Evolutionary conservation across 129 eudicot species (phyloP).

Genomic region (Arctium minus): DNA sequence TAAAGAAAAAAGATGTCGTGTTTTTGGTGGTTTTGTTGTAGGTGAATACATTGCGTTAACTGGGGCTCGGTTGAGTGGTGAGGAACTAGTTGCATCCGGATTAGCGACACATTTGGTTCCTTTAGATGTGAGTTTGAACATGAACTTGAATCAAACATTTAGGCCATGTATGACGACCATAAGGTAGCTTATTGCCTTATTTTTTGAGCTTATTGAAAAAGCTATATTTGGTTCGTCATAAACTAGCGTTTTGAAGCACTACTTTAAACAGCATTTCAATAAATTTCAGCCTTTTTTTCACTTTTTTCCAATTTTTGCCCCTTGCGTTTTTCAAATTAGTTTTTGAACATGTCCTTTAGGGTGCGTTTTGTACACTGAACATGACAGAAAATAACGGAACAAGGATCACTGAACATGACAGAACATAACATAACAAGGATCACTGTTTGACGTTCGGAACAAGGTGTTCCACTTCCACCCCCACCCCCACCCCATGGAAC

Average conservation of each 20-base stretch:
- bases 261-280: background rate
- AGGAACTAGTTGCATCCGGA: slow-evolving; percentile 77
- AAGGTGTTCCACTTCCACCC: too few relatives aligned
- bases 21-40: slow-evolving; percentile 31
- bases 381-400: too few relatives aligned
- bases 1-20: background rate
- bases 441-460: too few relatives aligned
- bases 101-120: slow-evolving; percentile 95
- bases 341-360: background rate
- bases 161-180: background rate
- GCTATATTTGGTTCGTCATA: background rate
- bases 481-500: too few relatives aligned
- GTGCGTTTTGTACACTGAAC: too few relatives aligned
- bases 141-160: background rate
- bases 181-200: background rate
- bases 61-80: slow-evolving; percentile 82
- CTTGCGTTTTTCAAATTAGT: too few relatives aligned
- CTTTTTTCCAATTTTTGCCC: background rate
- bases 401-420: too few relatives aligned
- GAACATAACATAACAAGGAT: too few relatives aligned
- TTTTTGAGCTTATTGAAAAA: background rate
- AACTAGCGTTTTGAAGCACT: background rate
- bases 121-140: slow-evolving; percentile 63
- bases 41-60: slow-evolving; percentile 96
- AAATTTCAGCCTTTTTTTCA: background rate